phyloP scores from a whole-genome alignment of 768 basidiomycete species.

The Tulasnella calospora region DNA sequence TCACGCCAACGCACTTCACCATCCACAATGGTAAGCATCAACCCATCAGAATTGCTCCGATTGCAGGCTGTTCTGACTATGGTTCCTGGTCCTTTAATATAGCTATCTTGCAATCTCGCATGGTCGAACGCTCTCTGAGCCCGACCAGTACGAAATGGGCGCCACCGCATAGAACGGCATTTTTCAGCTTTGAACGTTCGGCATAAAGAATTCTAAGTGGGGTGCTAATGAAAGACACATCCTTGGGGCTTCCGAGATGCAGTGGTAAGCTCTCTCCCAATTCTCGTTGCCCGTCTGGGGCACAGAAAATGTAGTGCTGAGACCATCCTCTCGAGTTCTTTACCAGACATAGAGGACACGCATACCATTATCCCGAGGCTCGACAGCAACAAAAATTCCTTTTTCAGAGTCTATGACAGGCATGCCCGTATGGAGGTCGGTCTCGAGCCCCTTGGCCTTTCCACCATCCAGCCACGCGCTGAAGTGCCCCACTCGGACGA shows the following conservation, averaged over 20 bases:
- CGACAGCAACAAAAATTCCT: too few species aligned
- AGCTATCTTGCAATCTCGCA: constrained; percentile 35
- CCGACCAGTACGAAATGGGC: constrained; percentile 47
- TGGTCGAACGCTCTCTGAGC: constrained; percentile 84
- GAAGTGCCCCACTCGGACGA: too few species aligned
- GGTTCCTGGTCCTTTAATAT: neutral
- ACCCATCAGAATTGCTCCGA: neutral
- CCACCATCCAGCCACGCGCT: neutral
- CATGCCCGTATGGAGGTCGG: too few species aligned
- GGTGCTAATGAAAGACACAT: too few species aligned
- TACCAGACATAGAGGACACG: too few species aligned
- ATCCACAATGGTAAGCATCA: neutral
- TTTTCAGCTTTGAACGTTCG: constrained; percentile 5
- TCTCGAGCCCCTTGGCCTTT: neutral
- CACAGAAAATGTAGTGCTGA: too few species aligned
- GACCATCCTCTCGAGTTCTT: too few species aligned
- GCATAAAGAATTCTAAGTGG: constrained; percentile 16
- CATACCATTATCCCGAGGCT: too few species aligned
- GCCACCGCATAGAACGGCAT: constrained; percentile 16
- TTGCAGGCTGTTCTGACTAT: neutral
- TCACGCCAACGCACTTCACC: neutral
- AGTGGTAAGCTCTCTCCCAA: too few species aligned
- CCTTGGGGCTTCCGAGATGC: too few species aligned
- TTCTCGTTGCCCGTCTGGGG: too few species aligned
- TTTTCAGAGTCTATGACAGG: too few species aligned